Percentiles rank a stretch among this genome's conserved stretches.
These are phyloP conservation scores for Mycena sp. DNA, from an alignment of 1,284 basidiomycete species.

Conservation along the genomic window DNA sequence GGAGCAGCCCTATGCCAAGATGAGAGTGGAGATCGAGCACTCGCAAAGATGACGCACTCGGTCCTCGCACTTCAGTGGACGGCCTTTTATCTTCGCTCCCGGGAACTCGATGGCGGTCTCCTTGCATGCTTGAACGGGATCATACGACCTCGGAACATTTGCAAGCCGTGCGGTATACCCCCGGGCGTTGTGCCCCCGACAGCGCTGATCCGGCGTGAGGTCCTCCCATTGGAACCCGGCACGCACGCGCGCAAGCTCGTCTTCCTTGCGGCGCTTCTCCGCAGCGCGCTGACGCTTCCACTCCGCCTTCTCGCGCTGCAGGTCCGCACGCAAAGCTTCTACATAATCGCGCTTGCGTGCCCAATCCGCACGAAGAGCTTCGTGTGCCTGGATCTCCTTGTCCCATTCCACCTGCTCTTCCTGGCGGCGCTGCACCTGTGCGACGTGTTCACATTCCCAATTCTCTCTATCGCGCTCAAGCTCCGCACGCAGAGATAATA, in stretches of 20 bases:
- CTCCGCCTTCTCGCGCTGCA: slow-evolving; percentile 9
- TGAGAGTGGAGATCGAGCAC: slow-evolving; percentile 11
- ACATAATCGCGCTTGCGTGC: slow-evolving; percentile 4
- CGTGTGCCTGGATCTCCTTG: slow-evolving; percentile 2
- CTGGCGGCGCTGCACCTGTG: slow-evolving; percentile 4
- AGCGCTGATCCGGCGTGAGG: slow-evolving; percentile 10
- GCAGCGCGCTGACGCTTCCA: slow-evolving; percentile 13
- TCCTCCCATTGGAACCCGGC: slow-evolving; percentile 8
- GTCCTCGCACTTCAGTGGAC: slow-evolving; percentile 14
- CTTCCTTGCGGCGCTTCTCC: slow-evolving; percentile 13
- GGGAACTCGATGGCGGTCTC: slow-evolving; percentile 6
- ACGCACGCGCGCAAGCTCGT: slow-evolving; percentile 6
- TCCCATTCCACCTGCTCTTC: slow-evolving; percentile 8
- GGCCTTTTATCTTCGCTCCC: slow-evolving; percentile 7
- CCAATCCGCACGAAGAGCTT: slow-evolving; percentile 14
- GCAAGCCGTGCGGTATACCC: slow-evolving; percentile 11
- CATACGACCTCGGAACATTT: slow-evolving; percentile 15
- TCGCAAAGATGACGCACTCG: slow-evolving; percentile 14
- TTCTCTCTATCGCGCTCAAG: slow-evolving; percentile 10
- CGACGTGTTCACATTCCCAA: slow-evolving; percentile 6
- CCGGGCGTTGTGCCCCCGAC: slow-evolving; percentile 9
- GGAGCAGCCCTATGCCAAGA: slow-evolving; percentile 12
- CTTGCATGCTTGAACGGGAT: slow-evolving; percentile 14
- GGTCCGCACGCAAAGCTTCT: slow-evolving; percentile 15
- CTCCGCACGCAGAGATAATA: slow-evolving; percentile 6